These are phyloP conservation scores for Ceratocystis huliohia DNA, from an alignment of 2,329 filamentous ascomycete genomes.

Conservation along the genomic window DNA sequence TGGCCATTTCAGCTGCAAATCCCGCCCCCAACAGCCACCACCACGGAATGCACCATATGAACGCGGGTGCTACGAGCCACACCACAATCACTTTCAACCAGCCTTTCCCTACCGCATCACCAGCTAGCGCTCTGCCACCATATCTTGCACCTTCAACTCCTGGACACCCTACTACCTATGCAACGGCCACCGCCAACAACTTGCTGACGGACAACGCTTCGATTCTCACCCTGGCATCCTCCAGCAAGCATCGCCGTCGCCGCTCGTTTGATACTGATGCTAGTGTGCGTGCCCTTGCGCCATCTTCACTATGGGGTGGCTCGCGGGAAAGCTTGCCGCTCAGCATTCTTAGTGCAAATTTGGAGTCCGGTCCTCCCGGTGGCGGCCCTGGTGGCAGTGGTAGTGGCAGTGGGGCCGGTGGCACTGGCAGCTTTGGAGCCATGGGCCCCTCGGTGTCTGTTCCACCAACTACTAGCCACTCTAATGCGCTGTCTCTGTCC, in stretches of 20 bases:
- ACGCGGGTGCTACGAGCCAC: conserved; percentile 31
- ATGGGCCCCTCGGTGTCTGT: conserved; percentile 30
- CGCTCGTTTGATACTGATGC: conserved; percentile 77
- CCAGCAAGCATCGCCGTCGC: conserved; percentile 62
- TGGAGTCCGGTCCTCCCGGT: conserved; percentile 25
- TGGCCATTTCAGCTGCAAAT: conserved; percentile 28
- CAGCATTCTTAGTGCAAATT: conserved; percentile 61
- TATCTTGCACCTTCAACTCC: conserved; percentile 46
- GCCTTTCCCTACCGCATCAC: conserved; percentile 50
- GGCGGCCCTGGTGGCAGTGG: neutral
- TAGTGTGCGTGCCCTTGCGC: conserved; percentile 71
- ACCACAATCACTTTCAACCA: conserved; percentile 46
- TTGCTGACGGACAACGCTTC: conserved; percentile 75
- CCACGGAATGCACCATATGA: conserved; percentile 28
- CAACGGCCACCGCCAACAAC: conserved; percentile 67
- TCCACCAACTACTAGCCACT: conserved; percentile 73
- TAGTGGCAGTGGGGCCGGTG: neutral
- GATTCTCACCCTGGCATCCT: conserved; percentile 72
- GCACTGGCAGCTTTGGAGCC: neutral
- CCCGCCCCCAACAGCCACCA: conserved; percentile 32
- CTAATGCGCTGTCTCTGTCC: conserved; percentile 36
- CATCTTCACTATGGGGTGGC: conserved; percentile 69
- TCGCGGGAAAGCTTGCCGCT: conserved; percentile 68
- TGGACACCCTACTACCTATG: conserved; percentile 57
- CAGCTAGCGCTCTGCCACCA: conserved; percentile 58